Evolutionary conservation across 768 basidiomycete genomes (phyloP).

Genomic region (Leccinum uliginosum): DNA sequence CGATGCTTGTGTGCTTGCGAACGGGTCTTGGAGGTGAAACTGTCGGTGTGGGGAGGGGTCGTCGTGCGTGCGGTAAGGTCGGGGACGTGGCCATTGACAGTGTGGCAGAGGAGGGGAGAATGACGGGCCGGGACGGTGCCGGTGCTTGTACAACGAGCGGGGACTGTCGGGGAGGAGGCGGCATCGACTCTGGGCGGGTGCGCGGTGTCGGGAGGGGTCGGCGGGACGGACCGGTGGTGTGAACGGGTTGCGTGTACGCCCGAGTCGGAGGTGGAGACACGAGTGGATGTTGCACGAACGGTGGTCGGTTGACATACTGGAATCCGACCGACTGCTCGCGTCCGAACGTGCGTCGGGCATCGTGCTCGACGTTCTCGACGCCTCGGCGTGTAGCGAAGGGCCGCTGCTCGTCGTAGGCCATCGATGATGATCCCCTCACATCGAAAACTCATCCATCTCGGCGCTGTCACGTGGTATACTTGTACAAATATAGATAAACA

Average conservation of each 20-base stretch:
- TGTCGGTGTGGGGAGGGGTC: constrained; percentile 21
- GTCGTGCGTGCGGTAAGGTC: constrained; percentile 15
- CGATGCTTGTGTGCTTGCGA: constrained; percentile 23
- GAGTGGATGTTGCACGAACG: constrained; percentile 4
- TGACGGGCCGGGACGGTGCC: constrained; percentile 29
- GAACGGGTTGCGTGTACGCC: constrained; percentile 8
- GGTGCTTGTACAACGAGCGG: constrained; percentile 28
- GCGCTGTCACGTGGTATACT: neutral
- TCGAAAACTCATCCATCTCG: constrained; percentile 7
- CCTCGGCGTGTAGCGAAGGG: constrained; percentile 6
- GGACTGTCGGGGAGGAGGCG: constrained; percentile 12
- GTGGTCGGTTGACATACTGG: constrained; percentile 12
- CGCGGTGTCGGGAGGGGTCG: constrained; percentile 29
- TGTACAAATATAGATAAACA: neutral
- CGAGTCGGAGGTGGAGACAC: constrained; percentile 10
- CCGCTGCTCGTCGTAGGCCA: constrained; percentile 23
- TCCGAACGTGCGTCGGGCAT: neutral
- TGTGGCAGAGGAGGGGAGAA: constrained; percentile 23
- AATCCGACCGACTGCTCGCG: constrained; percentile 17
- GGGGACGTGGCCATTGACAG: constrained; percentile 10
- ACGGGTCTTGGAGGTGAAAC: neutral
- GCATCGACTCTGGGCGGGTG: constrained; percentile 25
- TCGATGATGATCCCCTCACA: constrained; percentile 5
- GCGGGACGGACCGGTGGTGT: constrained; percentile 19
- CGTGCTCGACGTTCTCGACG: constrained; percentile 14